Evolutionary conservation across 2,329 filamentous ascomycete genomes (phyloP).

Genomic region (Diaporthe sp.): DNA sequence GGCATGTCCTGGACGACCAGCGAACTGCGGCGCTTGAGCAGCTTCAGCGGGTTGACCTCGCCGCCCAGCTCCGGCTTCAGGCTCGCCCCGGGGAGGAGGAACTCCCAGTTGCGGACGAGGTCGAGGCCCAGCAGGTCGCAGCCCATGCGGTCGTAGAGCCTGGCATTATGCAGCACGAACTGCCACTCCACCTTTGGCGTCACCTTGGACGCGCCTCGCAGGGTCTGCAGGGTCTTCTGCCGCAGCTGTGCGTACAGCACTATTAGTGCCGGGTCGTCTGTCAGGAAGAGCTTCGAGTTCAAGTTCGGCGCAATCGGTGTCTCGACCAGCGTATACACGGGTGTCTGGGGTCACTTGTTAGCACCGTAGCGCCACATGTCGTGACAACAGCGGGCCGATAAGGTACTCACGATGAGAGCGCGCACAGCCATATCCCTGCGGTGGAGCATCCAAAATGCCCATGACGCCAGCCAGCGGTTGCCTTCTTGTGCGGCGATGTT

Average conservation of each 20-base stretch:
- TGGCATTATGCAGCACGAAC: conserved; percentile 88
- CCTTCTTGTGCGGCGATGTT: conserved; percentile 83
- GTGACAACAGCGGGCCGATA: no score
- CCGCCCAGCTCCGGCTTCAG: conserved; percentile 56
- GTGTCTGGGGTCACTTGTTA: conserved; percentile 70
- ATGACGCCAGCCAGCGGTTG: conserved; percentile 94
- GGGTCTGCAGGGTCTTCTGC: conserved; percentile 84
- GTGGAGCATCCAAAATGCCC: conserved; percentile 94
- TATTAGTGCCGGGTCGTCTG: conserved; percentile 91
- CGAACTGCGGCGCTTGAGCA: conserved; percentile 80
- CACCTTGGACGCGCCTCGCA: conserved; percentile 87
- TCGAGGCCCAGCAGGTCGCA: conserved; percentile 92
- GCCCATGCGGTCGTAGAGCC: conserved; percentile 90
- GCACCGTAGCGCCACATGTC: not conserved
- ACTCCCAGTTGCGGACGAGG: conserved; percentile 87
- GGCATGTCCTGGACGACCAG: conserved; percentile 84
- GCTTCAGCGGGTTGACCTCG: conserved; percentile 74
- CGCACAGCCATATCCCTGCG: conserved; percentile 87
- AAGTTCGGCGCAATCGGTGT: conserved; percentile 78
- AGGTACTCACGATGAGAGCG: conserved; percentile 77
- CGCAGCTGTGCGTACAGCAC: conserved; percentile 90
- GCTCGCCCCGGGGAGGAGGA: conserved; percentile 66
- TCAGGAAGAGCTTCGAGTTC: conserved; percentile 83
- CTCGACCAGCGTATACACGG: conserved; percentile 80
- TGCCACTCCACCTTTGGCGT: conserved; percentile 86